These are phyloP conservation scores for Gentiana dahurica DNA, from an alignment of 257 asterid species.

Conservation along the genomic window DNA sequence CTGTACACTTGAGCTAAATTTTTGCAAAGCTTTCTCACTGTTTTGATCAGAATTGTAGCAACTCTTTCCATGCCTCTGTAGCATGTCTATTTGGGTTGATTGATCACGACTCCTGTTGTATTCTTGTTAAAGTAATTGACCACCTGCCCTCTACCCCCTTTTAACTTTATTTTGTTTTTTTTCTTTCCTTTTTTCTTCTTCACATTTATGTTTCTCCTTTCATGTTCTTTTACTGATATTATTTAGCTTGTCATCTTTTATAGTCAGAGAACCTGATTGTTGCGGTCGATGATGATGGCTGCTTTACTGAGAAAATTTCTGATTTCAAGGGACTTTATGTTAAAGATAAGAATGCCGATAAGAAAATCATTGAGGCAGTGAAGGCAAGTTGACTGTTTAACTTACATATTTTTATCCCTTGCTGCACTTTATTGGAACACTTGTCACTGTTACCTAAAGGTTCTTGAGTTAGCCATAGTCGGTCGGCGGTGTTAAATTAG, in stretches of 20 bases:
- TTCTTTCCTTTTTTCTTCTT: background rate
- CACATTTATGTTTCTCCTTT: background rate
- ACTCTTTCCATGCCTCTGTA: too few relatives aligned
- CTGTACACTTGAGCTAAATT: too few relatives aligned
- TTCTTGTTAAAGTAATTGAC: background rate
- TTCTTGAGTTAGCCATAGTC: too few relatives aligned
- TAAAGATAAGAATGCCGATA: conserved; percentile 89
- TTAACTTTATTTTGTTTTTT: background rate
- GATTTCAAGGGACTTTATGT: conserved; percentile 68
- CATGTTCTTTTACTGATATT: background rate
- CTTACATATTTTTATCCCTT: background rate
- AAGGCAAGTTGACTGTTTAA: conserved; percentile 26
- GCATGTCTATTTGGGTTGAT: too few relatives aligned
- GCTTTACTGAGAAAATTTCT: conserved; percentile 75
- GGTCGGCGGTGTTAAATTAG: too few relatives aligned
- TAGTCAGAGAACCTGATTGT: conserved; percentile 78
- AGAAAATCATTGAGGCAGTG: conserved; percentile 79
- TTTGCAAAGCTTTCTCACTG: too few relatives aligned
- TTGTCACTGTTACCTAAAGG: too few relatives aligned
- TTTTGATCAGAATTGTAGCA: too few relatives aligned
- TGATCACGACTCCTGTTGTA: background rate
- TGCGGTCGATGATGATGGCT: conserved; percentile 96
- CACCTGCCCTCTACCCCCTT: background rate
- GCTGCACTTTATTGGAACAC: too few relatives aligned
- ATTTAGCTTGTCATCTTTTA: conserved; percentile 1